phyloP scores from a whole-genome alignment of 2,329 filamentous ascomycete genomes.

The Sporothrix globosa region DNA sequence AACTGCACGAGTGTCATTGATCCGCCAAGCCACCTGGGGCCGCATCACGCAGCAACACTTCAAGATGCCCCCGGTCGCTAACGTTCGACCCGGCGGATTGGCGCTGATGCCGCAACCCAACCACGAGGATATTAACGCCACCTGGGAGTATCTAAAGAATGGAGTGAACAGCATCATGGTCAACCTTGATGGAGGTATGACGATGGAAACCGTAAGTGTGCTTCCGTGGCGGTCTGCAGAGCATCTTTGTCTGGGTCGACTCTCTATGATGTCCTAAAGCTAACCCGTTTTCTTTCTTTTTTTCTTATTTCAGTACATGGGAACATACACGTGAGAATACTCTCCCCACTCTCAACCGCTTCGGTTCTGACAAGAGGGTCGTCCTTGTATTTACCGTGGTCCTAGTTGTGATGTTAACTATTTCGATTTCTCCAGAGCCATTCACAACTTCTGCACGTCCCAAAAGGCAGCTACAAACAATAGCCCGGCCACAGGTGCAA shows the following conservation, averaged over 20 bases:
- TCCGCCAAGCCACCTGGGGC: background rate
- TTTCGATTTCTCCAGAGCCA: constrained; percentile 60
- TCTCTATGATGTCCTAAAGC: background rate
- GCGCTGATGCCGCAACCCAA: constrained; percentile 33
- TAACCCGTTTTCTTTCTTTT: constrained; percentile 34
- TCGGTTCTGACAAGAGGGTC: too few species aligned
- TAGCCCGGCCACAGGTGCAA: background rate
- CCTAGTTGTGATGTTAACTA: constrained; percentile 44
- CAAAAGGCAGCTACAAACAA: constrained; percentile 64
- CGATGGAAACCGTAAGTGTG: constrained; percentile 76
- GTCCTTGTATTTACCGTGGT: too few species aligned
- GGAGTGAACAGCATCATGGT: constrained; percentile 94
- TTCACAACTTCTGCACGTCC: constrained; percentile 99
- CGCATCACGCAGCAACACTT: background rate
- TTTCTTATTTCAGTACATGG: constrained; percentile 72
- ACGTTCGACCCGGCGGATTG: constrained; percentile 24
- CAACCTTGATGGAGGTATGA: constrained; percentile 86
- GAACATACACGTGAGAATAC: constrained; percentile 77
- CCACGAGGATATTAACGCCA: constrained; percentile 37
- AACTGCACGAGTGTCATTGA: background rate
- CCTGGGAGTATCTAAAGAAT: constrained; percentile 77
- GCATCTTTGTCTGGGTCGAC: background rate
- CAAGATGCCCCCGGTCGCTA: constrained; percentile 32
- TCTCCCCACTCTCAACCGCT: background rate
- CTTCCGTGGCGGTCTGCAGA: background rate